Evolutionary conservation across 257 asterid species (phyloP).

Genomic region (Solanum sejunctum): DNA sequence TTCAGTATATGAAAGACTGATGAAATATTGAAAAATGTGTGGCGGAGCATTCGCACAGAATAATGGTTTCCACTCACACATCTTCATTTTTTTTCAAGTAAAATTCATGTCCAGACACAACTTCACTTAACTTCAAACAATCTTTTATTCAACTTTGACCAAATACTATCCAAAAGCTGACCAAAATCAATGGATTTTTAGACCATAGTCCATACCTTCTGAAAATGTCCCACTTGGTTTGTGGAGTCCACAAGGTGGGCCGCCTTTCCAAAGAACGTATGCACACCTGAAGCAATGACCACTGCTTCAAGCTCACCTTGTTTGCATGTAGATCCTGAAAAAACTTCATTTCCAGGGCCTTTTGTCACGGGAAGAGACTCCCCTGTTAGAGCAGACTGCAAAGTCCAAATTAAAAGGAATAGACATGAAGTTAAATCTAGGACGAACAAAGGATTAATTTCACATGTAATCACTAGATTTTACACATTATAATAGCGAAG

Average conservation of each 20-base stretch:
- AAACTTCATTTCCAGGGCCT: slow-evolving; percentile 63
- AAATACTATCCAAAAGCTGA: background rate
- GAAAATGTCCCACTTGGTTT: slow-evolving; percentile 91
- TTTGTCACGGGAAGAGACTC: too few relatives aligned
- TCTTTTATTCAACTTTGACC: too few relatives aligned
- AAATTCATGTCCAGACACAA: too few relatives aligned
- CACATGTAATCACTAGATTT: background rate
- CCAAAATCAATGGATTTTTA: background rate
- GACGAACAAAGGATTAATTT: background rate
- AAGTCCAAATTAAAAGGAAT: background rate
- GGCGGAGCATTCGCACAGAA: too few relatives aligned
- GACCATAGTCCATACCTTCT: slow-evolving; percentile 32
- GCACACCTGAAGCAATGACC: slow-evolving; percentile 90
- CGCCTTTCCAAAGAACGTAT: slow-evolving; percentile 91
- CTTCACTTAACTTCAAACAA: background rate
- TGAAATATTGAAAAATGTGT: too few relatives aligned
- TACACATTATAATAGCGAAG: too few relatives aligned
- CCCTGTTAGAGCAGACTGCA: slow-evolving; percentile 64
- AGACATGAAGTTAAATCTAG: background rate
- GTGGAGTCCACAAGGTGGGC: slow-evolving; percentile 92
- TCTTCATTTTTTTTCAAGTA: too few relatives aligned
- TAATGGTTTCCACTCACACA: too few relatives aligned
- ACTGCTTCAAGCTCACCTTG: slow-evolving; percentile 87
- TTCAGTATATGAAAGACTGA: too few relatives aligned
- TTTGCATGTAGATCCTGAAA: slow-evolving; percentile 99